Evolutionary conservation across 306 rosid species (phyloP).

Genomic region (Arachis hypogaea): DNA sequence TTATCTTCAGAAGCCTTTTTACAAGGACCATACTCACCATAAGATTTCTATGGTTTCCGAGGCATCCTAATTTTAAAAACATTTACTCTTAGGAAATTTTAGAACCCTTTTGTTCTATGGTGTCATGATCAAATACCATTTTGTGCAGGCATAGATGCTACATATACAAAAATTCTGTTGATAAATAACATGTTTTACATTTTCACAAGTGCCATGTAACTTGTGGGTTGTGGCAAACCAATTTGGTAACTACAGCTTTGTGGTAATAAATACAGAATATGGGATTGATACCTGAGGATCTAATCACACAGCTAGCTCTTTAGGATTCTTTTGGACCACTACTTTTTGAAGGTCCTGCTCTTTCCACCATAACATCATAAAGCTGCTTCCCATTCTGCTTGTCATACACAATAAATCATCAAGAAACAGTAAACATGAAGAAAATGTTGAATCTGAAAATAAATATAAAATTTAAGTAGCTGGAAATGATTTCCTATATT

Average conservation of each 20-base stretch:
- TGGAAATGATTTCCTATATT: conserved; percentile 21
- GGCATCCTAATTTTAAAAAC: conserved; percentile 7
- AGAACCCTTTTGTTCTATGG: conserved; percentile 10
- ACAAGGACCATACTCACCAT: background rate
- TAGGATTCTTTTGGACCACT: conserved; percentile 67
- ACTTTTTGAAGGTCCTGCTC: conserved; percentile 90
- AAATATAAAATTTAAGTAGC: conserved; percentile 11
- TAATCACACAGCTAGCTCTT: conserved; percentile 34
- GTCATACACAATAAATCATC: conserved; percentile 38
- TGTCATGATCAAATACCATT: conserved; percentile 6
- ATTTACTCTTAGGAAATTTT: background rate
- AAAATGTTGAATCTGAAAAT: conserved; percentile 30
- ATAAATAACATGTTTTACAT: background rate
- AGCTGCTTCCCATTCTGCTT: conserved; percentile 93
- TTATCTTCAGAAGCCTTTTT: conserved; percentile 6
- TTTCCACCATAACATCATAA: conserved; percentile 88
- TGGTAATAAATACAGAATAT: background rate
- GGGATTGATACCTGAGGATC: conserved; percentile 31
- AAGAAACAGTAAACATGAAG: conserved; percentile 29
- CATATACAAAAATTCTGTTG: conserved; percentile 2
- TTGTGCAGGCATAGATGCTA: background rate
- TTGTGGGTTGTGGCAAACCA: conserved; percentile 6
- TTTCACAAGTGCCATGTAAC: background rate
- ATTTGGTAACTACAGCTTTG: too few species aligned
- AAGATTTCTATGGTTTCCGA: conserved; percentile 5